Evolutionary conservation across 108 stramenopile genomes (phyloP), one percentile per base, ranked within the genome.

Genomic region (Cyclotella choctawhatcheeana): DNA sequence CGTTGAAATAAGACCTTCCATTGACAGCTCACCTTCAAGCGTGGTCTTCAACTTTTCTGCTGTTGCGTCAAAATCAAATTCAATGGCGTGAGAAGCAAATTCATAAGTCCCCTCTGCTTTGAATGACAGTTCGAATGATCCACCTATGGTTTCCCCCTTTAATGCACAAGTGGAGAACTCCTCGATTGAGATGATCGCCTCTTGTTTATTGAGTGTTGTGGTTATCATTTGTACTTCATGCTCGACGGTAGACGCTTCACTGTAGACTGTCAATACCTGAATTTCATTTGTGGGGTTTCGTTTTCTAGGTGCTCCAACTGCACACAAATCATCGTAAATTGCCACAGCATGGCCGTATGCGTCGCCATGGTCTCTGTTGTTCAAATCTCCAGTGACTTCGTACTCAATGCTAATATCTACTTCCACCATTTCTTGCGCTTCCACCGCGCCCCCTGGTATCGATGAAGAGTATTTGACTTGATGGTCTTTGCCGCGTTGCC

Each of bases 281-380:
- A 86, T 50, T 48, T 88, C 88, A 17, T 81, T 52, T 17, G 53
- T 53, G 8, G 81, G 75, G 18, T 61, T 69, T 31, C 69, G 59
- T 65, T 88, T 87, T 33, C 71, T 76, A 14, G 88, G 88, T 8
- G 86, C 84, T 34, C 86, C 84, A 1, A 81, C 71, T 27, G 80
- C 71, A 0, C 87, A 52, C 30, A 81, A 24, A 24, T 62, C 43
- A 5, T 61, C 31, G 34, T 55, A 37, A 30, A 84, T 58, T 4
- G 71, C 53, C 2, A 84, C 67, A 16, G 84, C 59, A 17, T 44
- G 58, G 27, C 84, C 84, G 53, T 76, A 81, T 20, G 25, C 32
- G 70, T 84, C 83, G 12, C 64, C 77, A 27, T 52, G 43, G 54
- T 88, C 76, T 58, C 80, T 58, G 50, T 83, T 75, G n/a, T 44